Evolutionary conservation across 495 filamentous ascomycete species (phyloP).

Genomic region (Neurospora pannonica): DNA sequence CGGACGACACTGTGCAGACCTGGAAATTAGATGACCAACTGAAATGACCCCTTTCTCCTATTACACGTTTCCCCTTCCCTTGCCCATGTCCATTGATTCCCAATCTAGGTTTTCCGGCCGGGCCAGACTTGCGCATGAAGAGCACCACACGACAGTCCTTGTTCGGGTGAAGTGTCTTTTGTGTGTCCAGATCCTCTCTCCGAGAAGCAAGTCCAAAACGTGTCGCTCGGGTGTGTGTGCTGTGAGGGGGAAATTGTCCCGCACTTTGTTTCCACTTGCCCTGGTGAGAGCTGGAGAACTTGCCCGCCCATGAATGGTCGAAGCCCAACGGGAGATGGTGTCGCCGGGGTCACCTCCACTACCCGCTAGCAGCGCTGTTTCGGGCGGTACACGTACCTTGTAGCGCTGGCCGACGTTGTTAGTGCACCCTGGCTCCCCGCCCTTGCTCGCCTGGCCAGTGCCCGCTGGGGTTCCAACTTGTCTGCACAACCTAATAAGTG

Average conservation of each 20-base stretch:
- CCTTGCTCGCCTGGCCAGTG: background rate
- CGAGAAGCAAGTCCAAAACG: background rate
- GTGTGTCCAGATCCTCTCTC: background rate
- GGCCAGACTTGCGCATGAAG: background rate
- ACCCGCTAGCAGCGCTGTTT: background rate
- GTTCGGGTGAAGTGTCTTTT: background rate
- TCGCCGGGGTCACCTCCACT: background rate
- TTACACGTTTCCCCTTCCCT: background rate
- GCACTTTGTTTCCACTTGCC: too few species aligned
- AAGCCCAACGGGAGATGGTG: background rate
- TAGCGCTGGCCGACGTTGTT: background rate
- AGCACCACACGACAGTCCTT: background rate
- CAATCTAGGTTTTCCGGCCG: background rate
- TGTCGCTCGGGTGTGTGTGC: background rate
- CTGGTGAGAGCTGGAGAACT: background rate
- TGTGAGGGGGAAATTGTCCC: background rate
- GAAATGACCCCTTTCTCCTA: background rate
- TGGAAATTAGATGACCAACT: background rate
- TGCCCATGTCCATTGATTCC: background rate
- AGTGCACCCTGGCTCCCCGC: background rate
- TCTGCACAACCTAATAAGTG: background rate
- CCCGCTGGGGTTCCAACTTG: background rate
- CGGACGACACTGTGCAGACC: background rate
- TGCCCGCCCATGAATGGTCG: background rate
- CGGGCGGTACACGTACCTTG: background rate